These are phyloP conservation scores for Knoxia roxburghii DNA, from an alignment of 257 asterid genomes.

Conservation along the genomic window DNA sequence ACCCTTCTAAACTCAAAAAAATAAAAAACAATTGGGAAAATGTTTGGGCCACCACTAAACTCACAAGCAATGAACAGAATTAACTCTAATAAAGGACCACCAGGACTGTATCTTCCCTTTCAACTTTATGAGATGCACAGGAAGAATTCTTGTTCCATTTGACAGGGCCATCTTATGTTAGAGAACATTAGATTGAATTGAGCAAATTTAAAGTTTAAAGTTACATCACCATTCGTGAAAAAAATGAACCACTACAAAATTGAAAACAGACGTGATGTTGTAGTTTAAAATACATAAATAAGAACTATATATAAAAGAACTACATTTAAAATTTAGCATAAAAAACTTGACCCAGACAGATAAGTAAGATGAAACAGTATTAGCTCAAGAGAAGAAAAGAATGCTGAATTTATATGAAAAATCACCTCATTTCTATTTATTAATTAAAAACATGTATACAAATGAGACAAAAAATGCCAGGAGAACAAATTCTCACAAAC, in stretches of 20 bases:
- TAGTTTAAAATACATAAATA: background rate
- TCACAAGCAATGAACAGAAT: background rate
- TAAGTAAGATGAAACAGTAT: background rate
- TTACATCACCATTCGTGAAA: background rate
- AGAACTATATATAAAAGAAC: background rate
- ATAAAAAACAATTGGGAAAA: background rate
- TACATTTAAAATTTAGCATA: background rate
- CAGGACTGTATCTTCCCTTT: background rate
- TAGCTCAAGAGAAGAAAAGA: background rate
- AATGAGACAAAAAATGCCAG: background rate
- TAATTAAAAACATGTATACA: background rate
- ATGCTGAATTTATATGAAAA: background rate
- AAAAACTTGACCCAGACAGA: background rate
- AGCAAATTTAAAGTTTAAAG: background rate
- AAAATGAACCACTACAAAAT: background rate
- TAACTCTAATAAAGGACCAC: background rate
- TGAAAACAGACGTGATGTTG: background rate
- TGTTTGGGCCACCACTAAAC: background rate
- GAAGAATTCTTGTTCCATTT: background rate
- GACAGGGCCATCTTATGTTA: background rate
- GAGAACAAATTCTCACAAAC: slow-evolving; percentile 6
- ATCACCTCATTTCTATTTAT: background rate
- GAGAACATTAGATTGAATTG: background rate
- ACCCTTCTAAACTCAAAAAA: background rate
- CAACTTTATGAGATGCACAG: background rate